phyloP scores from a whole-genome alignment of 106 monocot species.

The Dioscorea zingiberensis region DNA sequence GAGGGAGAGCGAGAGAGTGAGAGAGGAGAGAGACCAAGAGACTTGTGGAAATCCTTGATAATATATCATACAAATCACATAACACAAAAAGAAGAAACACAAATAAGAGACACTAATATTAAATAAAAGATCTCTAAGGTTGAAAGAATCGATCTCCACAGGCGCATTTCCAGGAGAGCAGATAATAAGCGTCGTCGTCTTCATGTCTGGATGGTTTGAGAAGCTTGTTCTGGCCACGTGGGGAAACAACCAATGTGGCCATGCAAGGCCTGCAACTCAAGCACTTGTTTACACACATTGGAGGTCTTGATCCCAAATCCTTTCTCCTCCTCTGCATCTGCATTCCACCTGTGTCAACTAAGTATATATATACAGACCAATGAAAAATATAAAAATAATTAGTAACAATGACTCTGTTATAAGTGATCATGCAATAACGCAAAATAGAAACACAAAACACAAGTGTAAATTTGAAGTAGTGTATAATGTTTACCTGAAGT shows the following conservation, averaged over 20 bases:
- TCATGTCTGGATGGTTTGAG: not conserved
- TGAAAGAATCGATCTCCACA: slow-evolving; percentile 31
- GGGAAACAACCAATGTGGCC: slow-evolving; percentile 20
- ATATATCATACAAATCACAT: not conserved
- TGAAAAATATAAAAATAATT: too few relatives aligned
- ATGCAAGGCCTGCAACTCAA: slow-evolving; percentile 28
- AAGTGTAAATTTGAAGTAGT: too few relatives aligned
- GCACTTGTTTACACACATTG: slow-evolving; percentile 27
- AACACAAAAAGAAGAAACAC: not conserved
- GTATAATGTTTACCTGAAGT: too few relatives aligned
- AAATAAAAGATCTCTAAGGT: slow-evolving; percentile 4
- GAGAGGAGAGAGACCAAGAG: too few relatives aligned
- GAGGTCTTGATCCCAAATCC: slow-evolving; percentile 29
- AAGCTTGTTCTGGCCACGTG: not conserved
- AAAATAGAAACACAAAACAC: too few relatives aligned
- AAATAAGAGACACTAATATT: not conserved
- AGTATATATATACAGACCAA: too few relatives aligned
- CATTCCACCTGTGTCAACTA: too few relatives aligned
- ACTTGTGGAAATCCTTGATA: not conserved
- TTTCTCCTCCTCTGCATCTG: slow-evolving; percentile 3
- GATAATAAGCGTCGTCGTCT: slow-evolving; percentile 18
- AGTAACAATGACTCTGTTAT: too few relatives aligned
- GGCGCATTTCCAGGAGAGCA: slow-evolving; percentile 26
- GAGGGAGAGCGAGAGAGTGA: too few relatives aligned
- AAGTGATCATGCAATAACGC: too few relatives aligned